These are phyloP conservation scores for Sphaerulina populicola DNA, from an alignment of 2,329 filamentous ascomycete genomes.

Conservation along the genomic window DNA sequence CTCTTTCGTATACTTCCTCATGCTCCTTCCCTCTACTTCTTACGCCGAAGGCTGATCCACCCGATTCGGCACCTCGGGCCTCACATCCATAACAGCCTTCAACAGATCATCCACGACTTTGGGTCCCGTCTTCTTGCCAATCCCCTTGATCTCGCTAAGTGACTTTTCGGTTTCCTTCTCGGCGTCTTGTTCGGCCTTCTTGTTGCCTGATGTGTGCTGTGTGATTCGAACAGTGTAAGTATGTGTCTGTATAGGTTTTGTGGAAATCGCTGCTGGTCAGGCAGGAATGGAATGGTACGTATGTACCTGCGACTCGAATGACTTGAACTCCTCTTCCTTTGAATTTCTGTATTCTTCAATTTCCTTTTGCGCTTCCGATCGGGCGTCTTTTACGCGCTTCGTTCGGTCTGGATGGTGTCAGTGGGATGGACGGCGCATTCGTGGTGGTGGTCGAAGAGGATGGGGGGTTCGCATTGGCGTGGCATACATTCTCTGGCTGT, in stretches of 20 bases:
- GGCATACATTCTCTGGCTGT: conserved; percentile 76
- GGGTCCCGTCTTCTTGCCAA: conserved; percentile 69
- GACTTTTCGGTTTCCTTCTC: conserved; percentile 72
- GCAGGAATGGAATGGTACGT: background rate
- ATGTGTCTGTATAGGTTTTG: background rate
- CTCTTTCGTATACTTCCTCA: background rate
- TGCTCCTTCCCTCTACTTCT: background rate
- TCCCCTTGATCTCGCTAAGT: conserved; percentile 70
- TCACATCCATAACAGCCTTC: conserved; percentile 73
- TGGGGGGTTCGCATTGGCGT: background rate
- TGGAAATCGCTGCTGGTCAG: background rate
- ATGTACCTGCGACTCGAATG: conserved; percentile 71
- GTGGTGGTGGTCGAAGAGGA: background rate
- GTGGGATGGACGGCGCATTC: conserved; percentile 11
- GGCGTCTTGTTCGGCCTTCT: conserved; percentile 61
- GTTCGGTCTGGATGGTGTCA: conserved; percentile 61
- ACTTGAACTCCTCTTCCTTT: conserved; percentile 93
- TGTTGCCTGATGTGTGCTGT: conserved; percentile 87
- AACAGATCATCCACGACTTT: conserved; percentile 78
- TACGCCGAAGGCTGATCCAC: conserved; percentile 28
- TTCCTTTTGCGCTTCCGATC: conserved; percentile 93
- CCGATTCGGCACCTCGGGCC: conserved; percentile 56
- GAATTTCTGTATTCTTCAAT: conserved; percentile 83
- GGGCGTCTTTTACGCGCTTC: conserved; percentile 93
- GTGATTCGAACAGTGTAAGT: background rate